These are phyloP conservation scores for Pluteus cervinus DNA, from an alignment of 768 basidiomycete genomes.

Conservation along the genomic window DNA sequence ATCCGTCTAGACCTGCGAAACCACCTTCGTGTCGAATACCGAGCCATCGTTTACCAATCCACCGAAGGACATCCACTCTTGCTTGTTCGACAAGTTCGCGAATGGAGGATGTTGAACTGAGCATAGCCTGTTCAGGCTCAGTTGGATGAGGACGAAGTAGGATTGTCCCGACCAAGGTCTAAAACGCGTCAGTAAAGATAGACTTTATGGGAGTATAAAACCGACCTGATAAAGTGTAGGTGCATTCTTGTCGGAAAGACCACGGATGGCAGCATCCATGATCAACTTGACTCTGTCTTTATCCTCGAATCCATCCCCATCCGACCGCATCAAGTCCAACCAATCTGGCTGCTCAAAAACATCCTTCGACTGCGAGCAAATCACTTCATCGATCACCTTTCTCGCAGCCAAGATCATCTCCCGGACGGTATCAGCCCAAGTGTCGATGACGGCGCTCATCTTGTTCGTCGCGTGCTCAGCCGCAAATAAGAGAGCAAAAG, in stretches of 20 bases:
- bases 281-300: constrained; percentile 73
- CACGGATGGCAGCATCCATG: constrained; percentile 58
- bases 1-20: constrained; percentile 77
- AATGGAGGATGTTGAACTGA: constrained; percentile 65
- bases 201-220: background rate
- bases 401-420: constrained; percentile 66
- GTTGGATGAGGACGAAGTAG: constrained; percentile 63
- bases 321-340: constrained; percentile 65
- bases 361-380: constrained; percentile 52
- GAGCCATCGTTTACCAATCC: constrained; percentile 77
- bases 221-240: constrained; percentile 71
- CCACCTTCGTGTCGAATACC: constrained; percentile 70
- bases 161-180: constrained; percentile 71
- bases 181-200: constrained; percentile 2
- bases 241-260: constrained; percentile 61
- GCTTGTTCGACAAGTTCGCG: constrained; percentile 72
- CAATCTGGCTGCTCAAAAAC: constrained; percentile 71
- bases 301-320: constrained; percentile 73
- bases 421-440: constrained; percentile 62
- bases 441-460: constrained; percentile 51
- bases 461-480: constrained; percentile 56
- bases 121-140: constrained; percentile 51
- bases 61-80: constrained; percentile 57
- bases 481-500: constrained; percentile 64
- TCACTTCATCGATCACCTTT: constrained; percentile 53